phyloP scores from a whole-genome alignment of 2,329 filamentous ascomycete species.

The Tolypocladium guangdongense region DNA sequence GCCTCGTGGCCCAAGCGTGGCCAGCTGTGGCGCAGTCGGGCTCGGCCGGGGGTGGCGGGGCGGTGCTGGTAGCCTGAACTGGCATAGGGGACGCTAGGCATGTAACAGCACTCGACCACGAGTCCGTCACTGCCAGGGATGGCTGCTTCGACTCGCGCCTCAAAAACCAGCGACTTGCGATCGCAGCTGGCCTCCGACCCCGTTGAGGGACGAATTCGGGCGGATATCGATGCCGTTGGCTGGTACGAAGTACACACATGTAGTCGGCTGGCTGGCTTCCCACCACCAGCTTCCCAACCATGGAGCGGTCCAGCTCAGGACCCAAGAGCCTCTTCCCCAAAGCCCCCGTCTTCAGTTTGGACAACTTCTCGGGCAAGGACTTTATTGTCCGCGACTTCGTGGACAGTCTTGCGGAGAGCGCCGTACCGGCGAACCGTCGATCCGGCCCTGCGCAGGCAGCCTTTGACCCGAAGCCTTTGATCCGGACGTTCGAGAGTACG shows the following conservation, averaged over 20 bases:
- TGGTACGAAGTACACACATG: not conserved
- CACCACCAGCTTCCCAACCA: slow-evolving; percentile 12
- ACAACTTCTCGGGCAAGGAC: slow-evolving; percentile 80
- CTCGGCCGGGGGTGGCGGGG: not conserved
- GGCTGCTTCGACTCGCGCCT: not conserved
- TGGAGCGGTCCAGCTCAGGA: slow-evolving; percentile 34
- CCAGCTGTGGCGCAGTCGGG: not conserved
- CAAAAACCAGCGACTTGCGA: not conserved
- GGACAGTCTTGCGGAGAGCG: slow-evolving; percentile 79
- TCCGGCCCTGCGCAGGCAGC: slow-evolving; percentile 53
- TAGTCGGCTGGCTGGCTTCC: not conserved
- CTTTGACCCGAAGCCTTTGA: slow-evolving; percentile 95
- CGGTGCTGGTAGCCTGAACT: not conserved
- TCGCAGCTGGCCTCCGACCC: not conserved
- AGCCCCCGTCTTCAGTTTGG: slow-evolving; percentile 74
- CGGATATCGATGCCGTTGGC: not conserved
- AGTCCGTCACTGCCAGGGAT: not conserved
- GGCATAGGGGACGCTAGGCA: not conserved
- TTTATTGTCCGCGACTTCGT: slow-evolving; percentile 98
- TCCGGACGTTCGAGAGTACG: slow-evolving; percentile 80
- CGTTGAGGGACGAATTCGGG: not conserved
- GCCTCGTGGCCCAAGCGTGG: not conserved
- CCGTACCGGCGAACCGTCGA: slow-evolving; percentile 67
- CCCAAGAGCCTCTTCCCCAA: slow-evolving; percentile 63
- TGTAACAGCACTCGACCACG: not conserved